Evolutionary conservation across 2,329 filamentous ascomycete species (phyloP), one percentile per base, ranked within the genome.

Genomic region (Metarhizium robertsii): DNA sequence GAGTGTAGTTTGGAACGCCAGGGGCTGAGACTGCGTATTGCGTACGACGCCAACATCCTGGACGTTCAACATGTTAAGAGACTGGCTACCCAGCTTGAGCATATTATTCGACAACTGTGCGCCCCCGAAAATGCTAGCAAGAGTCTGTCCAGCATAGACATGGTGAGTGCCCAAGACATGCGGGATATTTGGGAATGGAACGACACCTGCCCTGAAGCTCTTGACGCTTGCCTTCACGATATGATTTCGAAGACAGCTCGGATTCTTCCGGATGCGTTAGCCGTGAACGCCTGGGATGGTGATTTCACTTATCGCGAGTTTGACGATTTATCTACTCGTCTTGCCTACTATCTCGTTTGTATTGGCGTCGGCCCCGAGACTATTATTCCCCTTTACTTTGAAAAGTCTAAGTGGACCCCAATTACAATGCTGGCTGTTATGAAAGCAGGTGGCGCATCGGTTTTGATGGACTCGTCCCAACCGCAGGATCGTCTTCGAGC

Each of bases 301-400:
- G 64, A 71, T 69, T 58, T 72, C 70, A 53, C 63, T 67, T 29
- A 71, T 53, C 57, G 68, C 58, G 48, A 75, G 29, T 62, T 75
- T 6, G 53, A 61, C 40, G 10, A 6, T 3, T 30, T 58, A 14
- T 49, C 58, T 6, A 53, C 51, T 1, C 32, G 29, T 4, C 52
- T 62, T 1, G 61, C 60, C 29, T 20, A 13, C 13, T 55, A 53
- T n/a, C 56, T 61, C 2, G 46, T 52, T 14, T 18, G 34, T 13
- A 29, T 36, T 6, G 59, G 55, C 14, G 54, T 57, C 4, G 45
- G 45, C 5, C 57, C 59, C 1, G 53, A 47, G 6, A 43, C n/a
- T 34, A 53, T 51, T 38, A 34, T 58, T 4, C 52, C 50, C 14
- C 30, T 58, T 6, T 53, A 42, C 38, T 58, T 54, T 42, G 54